Percentiles rank a stretch among this genome's conserved stretches.
Conservation (phyloP, 1,139 yeast species). For the Geotrichum armillariae region DNA sequence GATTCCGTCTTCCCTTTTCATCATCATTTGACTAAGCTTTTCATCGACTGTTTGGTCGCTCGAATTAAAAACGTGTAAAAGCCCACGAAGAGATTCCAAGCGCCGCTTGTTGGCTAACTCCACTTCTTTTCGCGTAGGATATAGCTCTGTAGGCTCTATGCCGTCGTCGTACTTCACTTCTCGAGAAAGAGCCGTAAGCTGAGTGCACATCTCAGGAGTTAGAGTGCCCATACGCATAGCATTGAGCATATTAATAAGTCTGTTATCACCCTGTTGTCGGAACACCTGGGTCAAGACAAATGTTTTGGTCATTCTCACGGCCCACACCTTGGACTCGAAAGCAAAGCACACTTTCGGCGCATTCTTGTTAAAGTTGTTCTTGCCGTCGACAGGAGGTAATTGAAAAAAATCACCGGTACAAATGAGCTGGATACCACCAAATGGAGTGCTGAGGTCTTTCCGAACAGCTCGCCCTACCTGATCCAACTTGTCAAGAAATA, state of each 20-base stretch:
- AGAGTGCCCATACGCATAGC: conserved; percentile 68
- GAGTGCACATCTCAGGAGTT: conserved; percentile 45
- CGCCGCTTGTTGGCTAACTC: conserved; percentile 62
- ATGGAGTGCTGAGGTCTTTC: conserved; percentile 35
- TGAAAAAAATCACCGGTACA: conserved; percentile 86
- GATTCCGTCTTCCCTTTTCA: conserved; percentile 12
- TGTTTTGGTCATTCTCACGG: conserved; percentile 56
- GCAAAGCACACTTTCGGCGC: conserved; percentile 52
- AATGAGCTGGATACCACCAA: conserved; percentile 81
- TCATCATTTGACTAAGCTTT: conserved; percentile 1
- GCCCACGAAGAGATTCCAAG: conserved; percentile 43
- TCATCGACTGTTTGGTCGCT: conserved; percentile 1
- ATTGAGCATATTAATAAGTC: conserved; percentile 71
- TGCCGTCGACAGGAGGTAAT: conserved; percentile 67
- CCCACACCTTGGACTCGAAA: conserved; percentile 81
- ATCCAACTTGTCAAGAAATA: conserved; percentile 63
- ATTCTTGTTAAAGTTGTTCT: conserved; percentile 30
- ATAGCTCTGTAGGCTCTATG: conserved; percentile 77
- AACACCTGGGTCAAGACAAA: conserved; percentile 76
- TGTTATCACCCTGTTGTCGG: conserved; percentile 82
- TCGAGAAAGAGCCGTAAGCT: conserved; percentile 53
- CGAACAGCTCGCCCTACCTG: conserved; percentile 53
- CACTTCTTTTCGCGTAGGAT: conserved; percentile 74
- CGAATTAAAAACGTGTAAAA: conserved; percentile 9
- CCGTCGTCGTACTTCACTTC: conserved; percentile 65